Evolutionary conservation across 2,329 filamentous ascomycete genomes (phyloP).

Genomic region (Laburnicola sp.): DNA sequence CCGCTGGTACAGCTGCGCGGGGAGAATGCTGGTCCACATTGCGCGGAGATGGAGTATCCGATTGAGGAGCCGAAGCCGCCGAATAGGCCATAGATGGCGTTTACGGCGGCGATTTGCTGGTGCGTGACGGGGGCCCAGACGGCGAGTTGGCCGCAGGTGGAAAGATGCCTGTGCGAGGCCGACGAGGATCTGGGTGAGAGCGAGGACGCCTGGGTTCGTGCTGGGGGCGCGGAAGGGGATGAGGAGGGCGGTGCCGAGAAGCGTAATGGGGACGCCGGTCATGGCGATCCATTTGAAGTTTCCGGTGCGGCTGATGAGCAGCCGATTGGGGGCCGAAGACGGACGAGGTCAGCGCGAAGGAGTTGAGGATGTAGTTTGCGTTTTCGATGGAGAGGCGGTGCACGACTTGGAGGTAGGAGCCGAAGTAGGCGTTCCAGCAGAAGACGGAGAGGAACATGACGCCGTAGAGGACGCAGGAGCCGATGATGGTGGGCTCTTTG

Average conservation of each 20-base stretch:
- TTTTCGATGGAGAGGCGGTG: slow-evolving; percentile 31
- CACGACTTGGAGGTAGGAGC: slow-evolving; percentile 47
- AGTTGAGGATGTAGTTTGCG: slow-evolving; percentile 43
- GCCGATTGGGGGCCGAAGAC: slow-evolving; percentile 28
- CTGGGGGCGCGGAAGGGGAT: slow-evolving; percentile 37
- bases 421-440: slow-evolving; percentile 47
- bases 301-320: slow-evolving; percentile 27
- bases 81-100: slow-evolving; percentile 59
- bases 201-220: slow-evolving; percentile 36
- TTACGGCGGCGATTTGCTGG: slow-evolving; percentile 32
- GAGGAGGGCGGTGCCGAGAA: slow-evolving; percentile 37
- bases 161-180: slow-evolving; percentile 36
- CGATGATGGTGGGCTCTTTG: slow-evolving; percentile 54
- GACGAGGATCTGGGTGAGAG: slow-evolving; percentile 42
- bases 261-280: slow-evolving; percentile 31
- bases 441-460: slow-evolving; percentile 30
- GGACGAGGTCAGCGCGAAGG: slow-evolving; percentile 38
- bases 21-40: slow-evolving; percentile 62
- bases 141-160: slow-evolving; percentile 33
- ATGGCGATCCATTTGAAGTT: slow-evolving; percentile 29
- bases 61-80: slow-evolving; percentile 63
- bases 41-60: slow-evolving; percentile 63
- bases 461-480: slow-evolving; percentile 56
- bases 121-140: slow-evolving; percentile 34
- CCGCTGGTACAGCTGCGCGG: slow-evolving; percentile 46